Base-by-base conservation (phyloP, 225 moss, liverwort and hornwort species). In the Rhytidiadelphus loreus region DNA sequence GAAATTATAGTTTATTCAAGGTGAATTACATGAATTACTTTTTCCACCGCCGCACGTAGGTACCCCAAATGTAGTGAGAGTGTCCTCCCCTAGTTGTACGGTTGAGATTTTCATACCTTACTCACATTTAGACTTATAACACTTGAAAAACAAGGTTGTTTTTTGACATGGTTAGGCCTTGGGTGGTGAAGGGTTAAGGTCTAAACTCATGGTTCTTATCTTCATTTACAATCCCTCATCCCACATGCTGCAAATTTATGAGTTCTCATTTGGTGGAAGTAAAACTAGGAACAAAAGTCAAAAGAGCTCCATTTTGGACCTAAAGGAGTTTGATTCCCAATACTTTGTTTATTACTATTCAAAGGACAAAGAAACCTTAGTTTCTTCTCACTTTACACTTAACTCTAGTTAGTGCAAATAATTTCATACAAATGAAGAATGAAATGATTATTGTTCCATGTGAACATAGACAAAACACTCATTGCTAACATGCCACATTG, bases 321-420 rank as follows among this genome's bases (percentile, higher is more conserved):
- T 9, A 5, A 71, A 71, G 3, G 16, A 43, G 9, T 71, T 71
- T 43, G 29, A 72, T 72, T 3, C 1, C 17, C 0, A 28, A 11
- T 29, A 44, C 44, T 44, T 1, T 44, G 0, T 17, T 29, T 44
- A 44, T 29, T 44, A 2, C 3, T 44, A 52, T 52, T 35, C 5
- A 13, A 33, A 12, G 6, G 3, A 1, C 1, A 1, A 8, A 8
- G 0, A 13, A 21, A 1, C 1, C 0, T 0, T 7, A 15, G 13
- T 41, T n/a, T 39, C 7, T 0, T 41, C 39, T 5, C 0, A 24
- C 14, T 37, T 26, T 44, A 44, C 5, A 1, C 44, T 44, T 4
- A 28, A 22, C 1, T 52, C 2, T 13, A 22, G 1, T 33, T 5
- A 76, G 13, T 33, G 13, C 13, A 76, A 76, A 21, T 22, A 52